Conservation (phyloP, 2,329 filamentous ascomycete genomes). For the Venturia aucupariae region DNA sequence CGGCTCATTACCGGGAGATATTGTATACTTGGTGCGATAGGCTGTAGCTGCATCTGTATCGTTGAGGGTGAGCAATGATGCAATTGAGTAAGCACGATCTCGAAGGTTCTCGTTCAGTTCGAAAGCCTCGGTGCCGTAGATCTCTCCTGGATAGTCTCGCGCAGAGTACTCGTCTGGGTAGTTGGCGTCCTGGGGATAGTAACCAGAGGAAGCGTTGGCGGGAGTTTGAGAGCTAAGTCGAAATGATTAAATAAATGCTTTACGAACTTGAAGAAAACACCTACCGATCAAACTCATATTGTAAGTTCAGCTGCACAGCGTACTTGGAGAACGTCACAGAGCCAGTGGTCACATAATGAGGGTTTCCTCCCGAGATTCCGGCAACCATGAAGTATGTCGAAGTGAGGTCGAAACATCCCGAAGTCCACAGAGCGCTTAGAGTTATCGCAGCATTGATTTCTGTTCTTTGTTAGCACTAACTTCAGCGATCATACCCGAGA, state of each 20-base stretch:
- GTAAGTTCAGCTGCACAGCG: constrained; percentile 63
- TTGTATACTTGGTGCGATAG: constrained; percentile 29
- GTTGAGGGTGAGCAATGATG: constrained; percentile 27
- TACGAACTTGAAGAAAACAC: no score
- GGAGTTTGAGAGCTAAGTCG: constrained; percentile 44
- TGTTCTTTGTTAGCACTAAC: constrained; percentile 3
- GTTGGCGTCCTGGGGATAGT: constrained; percentile 54
- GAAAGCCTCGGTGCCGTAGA: constrained; percentile 36
- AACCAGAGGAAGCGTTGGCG: constrained; percentile 55
- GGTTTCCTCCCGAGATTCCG: constrained; percentile 66
- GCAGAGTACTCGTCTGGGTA: constrained; percentile 32
- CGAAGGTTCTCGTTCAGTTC: constrained; percentile 32
- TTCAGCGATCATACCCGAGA: background rate
- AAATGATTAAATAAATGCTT: background rate
- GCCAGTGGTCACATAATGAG: constrained; percentile 54
- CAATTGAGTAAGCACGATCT: constrained; percentile 26
- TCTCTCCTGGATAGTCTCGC: constrained; percentile 24
- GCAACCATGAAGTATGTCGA: constrained; percentile 62
- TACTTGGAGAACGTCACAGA: constrained; percentile 60
- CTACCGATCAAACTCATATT: constrained; percentile 67
- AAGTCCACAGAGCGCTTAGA: constrained; percentile 53
- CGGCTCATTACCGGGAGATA: constrained; percentile 15
- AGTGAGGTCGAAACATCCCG: constrained; percentile 52
- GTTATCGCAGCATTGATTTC: constrained; percentile 68
- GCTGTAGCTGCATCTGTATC: constrained; percentile 27